Evolutionary conservation across 805 yeast species (phyloP).

Genomic region (Wickerhamomyces canadensis): DNA sequence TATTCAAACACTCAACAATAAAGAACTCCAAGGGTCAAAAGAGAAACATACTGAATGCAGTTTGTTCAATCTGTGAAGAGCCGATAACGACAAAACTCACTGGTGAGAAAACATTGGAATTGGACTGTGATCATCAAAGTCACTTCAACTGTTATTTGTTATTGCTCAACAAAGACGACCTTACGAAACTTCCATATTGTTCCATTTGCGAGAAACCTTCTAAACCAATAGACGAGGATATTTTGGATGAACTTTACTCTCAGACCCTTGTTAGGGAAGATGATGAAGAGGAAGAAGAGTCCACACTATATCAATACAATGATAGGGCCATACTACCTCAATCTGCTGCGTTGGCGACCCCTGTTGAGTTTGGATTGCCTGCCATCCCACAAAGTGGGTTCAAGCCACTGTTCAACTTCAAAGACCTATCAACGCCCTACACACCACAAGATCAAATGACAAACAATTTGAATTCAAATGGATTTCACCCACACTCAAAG

Average conservation of each 20-base stretch:
- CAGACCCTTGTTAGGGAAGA: constrained; percentile 8
- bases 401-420: constrained; percentile 7
- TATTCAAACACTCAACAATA: constrained; percentile 1
- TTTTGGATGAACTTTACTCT: constrained; percentile 21
- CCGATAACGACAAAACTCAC: constrained; percentile 30
- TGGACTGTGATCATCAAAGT: constrained; percentile 38
- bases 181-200: constrained; percentile 22
- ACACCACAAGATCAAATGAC: constrained; percentile 22
- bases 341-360: not conserved
- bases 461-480: constrained; percentile 12
- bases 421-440: constrained; percentile 9
- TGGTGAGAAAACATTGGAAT: constrained; percentile 38
- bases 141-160: constrained; percentile 40
- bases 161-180: constrained; percentile 19
- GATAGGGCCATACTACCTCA: no score
- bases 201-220: constrained; percentile 19
- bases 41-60: constrained; percentile 23
- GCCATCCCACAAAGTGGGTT: constrained; percentile 12
- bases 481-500: constrained; percentile 9
- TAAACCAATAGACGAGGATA: constrained; percentile 25
- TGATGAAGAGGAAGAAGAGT: no score
- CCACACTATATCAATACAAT: no score
- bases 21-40: constrained; percentile 6
- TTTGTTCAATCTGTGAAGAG: constrained; percentile 42
- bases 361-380: constrained; percentile 4